phyloP scores from a whole-genome alignment of 495 filamentous ascomycete species.

The Penicillium pulvis region DNA sequence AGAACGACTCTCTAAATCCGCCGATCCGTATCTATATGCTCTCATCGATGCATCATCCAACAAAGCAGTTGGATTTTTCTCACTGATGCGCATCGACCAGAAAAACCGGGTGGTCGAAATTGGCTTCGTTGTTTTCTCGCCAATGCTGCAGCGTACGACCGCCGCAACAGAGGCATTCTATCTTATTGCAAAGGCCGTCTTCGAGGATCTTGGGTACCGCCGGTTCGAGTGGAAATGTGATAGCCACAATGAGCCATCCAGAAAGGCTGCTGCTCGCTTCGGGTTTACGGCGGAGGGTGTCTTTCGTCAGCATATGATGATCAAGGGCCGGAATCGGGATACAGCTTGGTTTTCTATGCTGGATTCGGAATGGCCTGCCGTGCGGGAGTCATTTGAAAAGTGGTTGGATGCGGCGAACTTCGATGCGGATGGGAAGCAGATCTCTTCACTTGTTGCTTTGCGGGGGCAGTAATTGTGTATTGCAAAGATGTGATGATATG shows the following conservation, averaged over 20 bases:
- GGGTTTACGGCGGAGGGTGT: slow-evolving; percentile 57
- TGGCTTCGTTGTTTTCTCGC: slow-evolving; percentile 8
- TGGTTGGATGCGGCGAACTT: slow-evolving; percentile 17
- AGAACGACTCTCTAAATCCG: not conserved
- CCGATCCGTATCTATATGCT: slow-evolving; percentile 15
- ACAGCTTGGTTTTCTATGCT: slow-evolving; percentile 18
- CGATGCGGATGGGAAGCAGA: slow-evolving; percentile 12
- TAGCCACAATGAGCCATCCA: slow-evolving; percentile 48
- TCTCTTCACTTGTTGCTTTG: slow-evolving; percentile 7
- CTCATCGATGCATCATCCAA: slow-evolving; percentile 6
- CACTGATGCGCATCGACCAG: slow-evolving; percentile 12
- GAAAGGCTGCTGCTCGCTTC: slow-evolving; percentile 50
- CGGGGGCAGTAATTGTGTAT: not conserved
- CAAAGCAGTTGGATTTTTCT: slow-evolving; percentile 11
- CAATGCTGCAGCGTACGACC: slow-evolving; percentile 10
- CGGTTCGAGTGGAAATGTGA: slow-evolving; percentile 64
- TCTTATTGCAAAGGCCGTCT: slow-evolving; percentile 44
- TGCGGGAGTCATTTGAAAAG: slow-evolving; percentile 9
- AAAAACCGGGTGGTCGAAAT: slow-evolving; percentile 10
- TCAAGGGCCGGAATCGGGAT: slow-evolving; percentile 49
- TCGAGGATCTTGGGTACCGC: slow-evolving; percentile 53
- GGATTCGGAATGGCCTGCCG: slow-evolving; percentile 14
- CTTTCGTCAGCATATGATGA: slow-evolving; percentile 58
- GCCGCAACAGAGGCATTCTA: slow-evolving; percentile 54
- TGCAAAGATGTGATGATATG: not conserved